These are phyloP conservation scores for Brasilioporus rufonigricans DNA, from an alignment of 768 basidiomycete species.

Conservation along the genomic window DNA sequence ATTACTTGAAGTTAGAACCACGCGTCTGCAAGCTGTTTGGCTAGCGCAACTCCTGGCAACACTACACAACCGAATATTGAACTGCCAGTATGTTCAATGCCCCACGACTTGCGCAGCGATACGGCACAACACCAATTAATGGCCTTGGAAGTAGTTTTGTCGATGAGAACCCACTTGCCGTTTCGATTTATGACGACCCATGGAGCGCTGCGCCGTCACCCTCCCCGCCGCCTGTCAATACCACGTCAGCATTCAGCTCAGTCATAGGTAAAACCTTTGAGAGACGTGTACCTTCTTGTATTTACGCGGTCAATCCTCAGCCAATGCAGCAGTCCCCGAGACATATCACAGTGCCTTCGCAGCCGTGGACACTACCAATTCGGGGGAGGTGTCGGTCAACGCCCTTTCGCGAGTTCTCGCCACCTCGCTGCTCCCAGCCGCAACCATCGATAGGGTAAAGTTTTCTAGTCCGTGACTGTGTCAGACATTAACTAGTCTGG, in stretches of 20 bases:
- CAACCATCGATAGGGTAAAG: slow-evolving; percentile 75
- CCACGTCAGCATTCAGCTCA: slow-evolving; percentile 56
- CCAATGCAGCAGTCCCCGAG: slow-evolving; percentile 75
- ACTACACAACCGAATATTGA: slow-evolving; percentile 8
- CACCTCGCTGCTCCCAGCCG: slow-evolving; percentile 76
- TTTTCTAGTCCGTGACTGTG: neutral
- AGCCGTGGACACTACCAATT: slow-evolving; percentile 64
- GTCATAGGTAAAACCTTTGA: slow-evolving; percentile 54
- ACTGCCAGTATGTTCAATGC: slow-evolving; percentile 76
- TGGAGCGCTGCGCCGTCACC: slow-evolving; percentile 78
- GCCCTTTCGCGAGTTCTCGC: slow-evolving; percentile 76
- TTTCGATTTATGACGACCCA: slow-evolving; percentile 78
- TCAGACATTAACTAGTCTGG: slow-evolving; percentile 5
- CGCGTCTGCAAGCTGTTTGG: slow-evolving; percentile 16
- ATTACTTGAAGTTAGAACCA: neutral
- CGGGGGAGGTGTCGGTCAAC: slow-evolving; percentile 81
- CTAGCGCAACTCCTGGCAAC: neutral
- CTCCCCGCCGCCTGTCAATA: slow-evolving; percentile 58
- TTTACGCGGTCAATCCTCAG: slow-evolving; percentile 37
- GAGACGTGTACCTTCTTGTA: neutral
- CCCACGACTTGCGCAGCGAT: slow-evolving; percentile 70
- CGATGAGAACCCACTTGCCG: slow-evolving; percentile 71
- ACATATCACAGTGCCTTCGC: slow-evolving; percentile 75
- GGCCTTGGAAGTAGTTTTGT: slow-evolving; percentile 73
- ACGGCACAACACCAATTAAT: slow-evolving; percentile 51